Conservation (phyloP, 768 basidiomycete genomes). For the Psilocybe sp. region DNA sequence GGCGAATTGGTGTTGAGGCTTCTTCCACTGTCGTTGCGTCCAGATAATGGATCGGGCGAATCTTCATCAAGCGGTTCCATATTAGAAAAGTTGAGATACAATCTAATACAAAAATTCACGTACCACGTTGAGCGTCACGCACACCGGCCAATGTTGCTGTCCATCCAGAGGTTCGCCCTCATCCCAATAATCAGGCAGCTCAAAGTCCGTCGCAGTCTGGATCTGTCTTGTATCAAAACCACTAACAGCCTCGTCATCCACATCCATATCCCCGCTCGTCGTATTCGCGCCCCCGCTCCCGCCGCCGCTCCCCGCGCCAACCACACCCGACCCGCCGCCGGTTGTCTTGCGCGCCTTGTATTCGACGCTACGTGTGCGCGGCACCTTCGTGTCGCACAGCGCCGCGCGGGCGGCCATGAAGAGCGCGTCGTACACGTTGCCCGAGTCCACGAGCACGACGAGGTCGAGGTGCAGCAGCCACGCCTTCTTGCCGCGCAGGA, state of each 20-base stretch:
- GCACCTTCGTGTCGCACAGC: constrained; percentile 79
- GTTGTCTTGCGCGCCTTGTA: constrained; percentile 47
- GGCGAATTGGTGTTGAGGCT: constrained; percentile 54
- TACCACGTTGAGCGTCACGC: constrained; percentile 77
- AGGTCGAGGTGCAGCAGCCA: constrained; percentile 79
- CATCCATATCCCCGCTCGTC: constrained; percentile 49
- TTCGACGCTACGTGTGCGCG: constrained; percentile 67
- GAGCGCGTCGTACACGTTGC: constrained; percentile 74
- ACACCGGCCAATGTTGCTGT: constrained; percentile 69
- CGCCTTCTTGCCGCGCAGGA: constrained; percentile 57
- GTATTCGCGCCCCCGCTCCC: constrained; percentile 13
- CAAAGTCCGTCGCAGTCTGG: constrained; percentile 69
- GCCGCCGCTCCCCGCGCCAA: constrained; percentile 2
- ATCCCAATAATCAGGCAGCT: constrained; percentile 86
- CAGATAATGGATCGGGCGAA: constrained; percentile 60
- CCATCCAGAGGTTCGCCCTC: constrained; percentile 69
- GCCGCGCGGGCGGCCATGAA: constrained; percentile 80
- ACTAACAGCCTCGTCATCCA: constrained; percentile 47
- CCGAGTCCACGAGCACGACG: constrained; percentile 70
- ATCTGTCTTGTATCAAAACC: constrained; percentile 57
- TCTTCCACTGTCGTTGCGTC: constrained; percentile 78
- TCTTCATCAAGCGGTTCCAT: constrained; percentile 29
- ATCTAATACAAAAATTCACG: constrained; percentile 20
- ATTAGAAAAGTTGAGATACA: background rate
- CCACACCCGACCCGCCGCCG: constrained; percentile 1